Base-by-base conservation (phyloP, 495 filamentous ascomycete genomes). In the Podospora fimiseda region DNA sequence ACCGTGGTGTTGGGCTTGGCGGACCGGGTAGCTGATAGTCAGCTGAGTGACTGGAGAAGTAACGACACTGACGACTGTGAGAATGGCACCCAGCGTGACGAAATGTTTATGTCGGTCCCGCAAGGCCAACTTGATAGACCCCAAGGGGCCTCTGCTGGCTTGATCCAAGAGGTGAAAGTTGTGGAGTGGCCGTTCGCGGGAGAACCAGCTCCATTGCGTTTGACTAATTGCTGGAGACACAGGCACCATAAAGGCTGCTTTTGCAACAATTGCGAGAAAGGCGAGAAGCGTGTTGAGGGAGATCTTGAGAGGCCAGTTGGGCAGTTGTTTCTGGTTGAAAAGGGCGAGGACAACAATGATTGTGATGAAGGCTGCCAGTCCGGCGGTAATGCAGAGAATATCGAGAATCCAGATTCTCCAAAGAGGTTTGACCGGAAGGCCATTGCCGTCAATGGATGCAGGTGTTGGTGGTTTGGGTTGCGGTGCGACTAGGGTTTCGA, bases 191-290 rank as follows among this genome's bases (percentile, higher is more conserved):
- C 38, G 59, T 60, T 63, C 63, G 18, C 52, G 55, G 33, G 9
- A 57, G 55, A 72, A 72, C 72, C 72, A 74, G 14, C 65, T 68
- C 71, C 70, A 74, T 55, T 74, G 74, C 15, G 71, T 57, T 46
- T 74, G 72, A n/a, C 62, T 64, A 15, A 76, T 47, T 6, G 48
- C 58, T 30, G 68, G 61, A 7, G 61, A 57, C 30, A 74, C 55
- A 1, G 65, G 59, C 20, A 66, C 62, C 27, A 66, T 61, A 61
- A 76, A 51, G 2, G 53, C 44, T 33, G 68, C 60, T 45, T 71
- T 73, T 48, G 69, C 65, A 9, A 73, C 53, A 1, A 70, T 73
- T 5, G 63, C 65, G 24, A 75, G 56, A 4, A 77, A 52, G 8
- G 72, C 72, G 0, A 77, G 43, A 20, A 76, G 52, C 0, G 74